phyloP scores from a whole-genome alignment of 805 yeast genomes.

The Millerago galiae region DNA sequence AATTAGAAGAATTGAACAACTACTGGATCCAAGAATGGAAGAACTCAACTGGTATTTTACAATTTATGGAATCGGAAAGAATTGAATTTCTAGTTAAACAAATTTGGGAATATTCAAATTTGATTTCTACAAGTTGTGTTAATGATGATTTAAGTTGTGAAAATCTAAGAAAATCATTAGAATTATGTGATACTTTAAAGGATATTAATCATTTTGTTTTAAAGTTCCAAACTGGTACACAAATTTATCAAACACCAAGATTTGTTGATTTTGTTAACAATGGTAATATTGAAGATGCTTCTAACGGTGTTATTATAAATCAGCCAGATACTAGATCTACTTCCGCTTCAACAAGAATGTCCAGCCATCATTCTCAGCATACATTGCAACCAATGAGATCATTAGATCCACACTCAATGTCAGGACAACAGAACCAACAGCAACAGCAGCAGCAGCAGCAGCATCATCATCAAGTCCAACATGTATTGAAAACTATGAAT shows the following conservation, averaged over 20 bases:
- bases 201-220: conserved; percentile 53
- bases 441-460: conserved; percentile 3
- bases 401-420: conserved; percentile 3
- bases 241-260: conserved; percentile 50
- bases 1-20: conserved; percentile 50
- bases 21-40: conserved; percentile 72
- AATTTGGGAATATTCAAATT: conserved; percentile 73
- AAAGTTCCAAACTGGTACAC: conserved; percentile 57
- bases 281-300: conserved; percentile 29
- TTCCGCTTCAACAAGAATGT: conserved; percentile 13
- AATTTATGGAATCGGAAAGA: conserved; percentile 65
- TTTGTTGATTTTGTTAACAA: conserved; percentile 52
- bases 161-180: conserved; percentile 57
- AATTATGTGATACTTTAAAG: conserved; percentile 53
- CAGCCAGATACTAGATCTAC: conserved; percentile 9
- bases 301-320: background rate
- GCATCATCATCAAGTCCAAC: conserved; percentile 4
- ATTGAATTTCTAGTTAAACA: conserved; percentile 63
- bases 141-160: conserved; percentile 75
- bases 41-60: conserved; percentile 51
- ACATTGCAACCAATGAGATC: background rate
- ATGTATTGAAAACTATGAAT: conserved; percentile 8
- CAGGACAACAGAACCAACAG: background rate
- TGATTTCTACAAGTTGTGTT: conserved; percentile 69
- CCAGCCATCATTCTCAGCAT: background rate